Base-by-base conservation (phyloP, 176 grass and related monocot species). In the Chrysopogon serrulatus region DNA sequence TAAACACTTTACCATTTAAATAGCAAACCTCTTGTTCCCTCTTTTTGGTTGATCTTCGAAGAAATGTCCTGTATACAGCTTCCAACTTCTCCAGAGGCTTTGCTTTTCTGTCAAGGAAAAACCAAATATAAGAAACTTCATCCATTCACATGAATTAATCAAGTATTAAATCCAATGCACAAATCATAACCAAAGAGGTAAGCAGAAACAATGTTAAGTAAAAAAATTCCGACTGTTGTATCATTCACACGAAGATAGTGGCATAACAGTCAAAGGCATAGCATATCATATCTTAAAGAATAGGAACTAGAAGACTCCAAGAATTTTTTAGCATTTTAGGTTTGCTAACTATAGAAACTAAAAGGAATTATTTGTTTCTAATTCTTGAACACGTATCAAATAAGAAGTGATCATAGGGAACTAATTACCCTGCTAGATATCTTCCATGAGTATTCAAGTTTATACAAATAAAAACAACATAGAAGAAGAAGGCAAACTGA, bases 81-180 rank as follows among this genome's bases (percentile, higher is more conserved):
- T 94, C 83, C 82, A 99, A 92, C 76, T 90, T 94, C 83, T 99
- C 91, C 64, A 90, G 44, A 35, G 93, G 90, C 79, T 60, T 80
- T 75, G 93, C 87, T 69, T 96, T 96, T 54, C 96, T 99, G 74
- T 48, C 6, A 0, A 8, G 19, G 39, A 33, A 19, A 32, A 73
- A 48, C 17, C 6, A 19, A 23, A 68, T 35, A 62, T 74, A 42
- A 70, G 49, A 73, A 47, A 79, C 59, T 56, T 13, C 9, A 77
- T 28, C 3, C 6, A 6, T 31, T 68, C 30, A 78, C 51, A 49
- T 60, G 32, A 42, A 85, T 19, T 9, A 65, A 36, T 43, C 24
- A 66, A 45, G 28, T 43, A 80, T 17, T 41, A 37, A 10, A 44
- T 66, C 59, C 19, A 68, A 57, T 68, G 13, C 54, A 70, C 61